These are phyloP conservation scores for Tetrastigma voinierianum DNA, from an alignment of 164 flowering plant species.

Conservation along the genomic window DNA sequence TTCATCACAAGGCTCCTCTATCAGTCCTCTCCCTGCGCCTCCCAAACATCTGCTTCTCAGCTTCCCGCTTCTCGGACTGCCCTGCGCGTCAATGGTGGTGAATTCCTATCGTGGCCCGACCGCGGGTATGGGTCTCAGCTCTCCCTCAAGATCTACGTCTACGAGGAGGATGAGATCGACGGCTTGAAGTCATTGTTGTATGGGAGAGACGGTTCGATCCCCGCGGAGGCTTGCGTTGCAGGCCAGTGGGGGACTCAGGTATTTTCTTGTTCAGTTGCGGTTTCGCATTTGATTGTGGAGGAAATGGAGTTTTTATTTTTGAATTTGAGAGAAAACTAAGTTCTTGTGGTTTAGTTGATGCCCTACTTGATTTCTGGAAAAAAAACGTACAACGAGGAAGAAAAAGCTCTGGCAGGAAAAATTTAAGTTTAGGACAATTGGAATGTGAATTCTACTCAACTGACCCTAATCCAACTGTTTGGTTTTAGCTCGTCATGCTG, in stretches of 20 bases:
- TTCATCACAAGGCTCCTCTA: conserved; percentile 72
- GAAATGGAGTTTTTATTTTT: no score
- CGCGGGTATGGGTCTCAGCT: conserved; percentile 64
- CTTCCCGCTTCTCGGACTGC: not conserved
- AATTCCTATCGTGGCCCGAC: conserved; percentile 52
- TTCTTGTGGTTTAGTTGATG: not conserved
- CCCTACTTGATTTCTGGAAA: conserved; percentile 3
- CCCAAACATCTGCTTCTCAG: not conserved
- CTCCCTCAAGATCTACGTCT: conserved; percentile 78
- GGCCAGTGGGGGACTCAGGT: conserved; percentile 99
- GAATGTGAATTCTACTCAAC: no score
- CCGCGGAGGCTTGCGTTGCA: conserved; percentile 52
- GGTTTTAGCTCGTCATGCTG: no score
- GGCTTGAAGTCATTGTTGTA: conserved; percentile 66
- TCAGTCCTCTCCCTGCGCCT: conserved; percentile 22
- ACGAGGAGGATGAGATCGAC: conserved; percentile 80
- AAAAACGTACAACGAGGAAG: not conserved
- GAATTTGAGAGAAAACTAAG: no score
- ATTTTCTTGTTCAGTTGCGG: not conserved
- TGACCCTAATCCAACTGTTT: no score
- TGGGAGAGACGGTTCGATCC: conserved; percentile 70
- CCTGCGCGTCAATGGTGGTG: conserved; percentile 19
- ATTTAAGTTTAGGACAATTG: no score
- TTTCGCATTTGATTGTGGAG: no score
- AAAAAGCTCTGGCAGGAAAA: no score